A percentile compares a stretch with the other conserved stretches of the same genome.
Conservation (phyloP, 345 rosid genomes). For the Mallotus nudiflorus region DNA sequence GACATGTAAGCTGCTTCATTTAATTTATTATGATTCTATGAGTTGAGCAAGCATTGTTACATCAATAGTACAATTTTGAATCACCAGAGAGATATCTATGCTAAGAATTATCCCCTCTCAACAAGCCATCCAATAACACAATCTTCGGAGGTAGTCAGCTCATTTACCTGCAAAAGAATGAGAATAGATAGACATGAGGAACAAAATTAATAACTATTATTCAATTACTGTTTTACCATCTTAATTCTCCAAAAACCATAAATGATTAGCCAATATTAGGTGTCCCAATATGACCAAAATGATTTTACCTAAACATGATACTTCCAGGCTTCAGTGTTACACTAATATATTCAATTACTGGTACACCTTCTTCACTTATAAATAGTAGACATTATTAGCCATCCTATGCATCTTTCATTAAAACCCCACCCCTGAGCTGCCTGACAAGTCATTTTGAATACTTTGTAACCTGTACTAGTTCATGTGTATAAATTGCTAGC, state of each 20-base stretch:
- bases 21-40: neutral
- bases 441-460: too few species aligned
- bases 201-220: neutral
- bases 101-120: neutral
- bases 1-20: neutral
- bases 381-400: neutral
- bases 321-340: too few species aligned
- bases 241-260: too few species aligned
- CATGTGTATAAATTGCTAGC: too few species aligned
- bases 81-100: neutral
- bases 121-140: neutral
- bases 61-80: neutral
- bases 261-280: too few species aligned
- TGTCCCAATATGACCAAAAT: too few species aligned
- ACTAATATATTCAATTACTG: too few species aligned
- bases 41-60: neutral
- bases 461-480: too few species aligned
- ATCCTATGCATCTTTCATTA: too few species aligned
- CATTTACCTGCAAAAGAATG: constrained; percentile 12
- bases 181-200: neutral
- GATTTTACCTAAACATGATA: too few species aligned
- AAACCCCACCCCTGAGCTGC: too few species aligned
- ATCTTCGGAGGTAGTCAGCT: neutral
- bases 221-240: neutral
- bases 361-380: too few species aligned